Conservation (phyloP, 73 alveolate species). For the Blepharisma japonicum region DNA sequence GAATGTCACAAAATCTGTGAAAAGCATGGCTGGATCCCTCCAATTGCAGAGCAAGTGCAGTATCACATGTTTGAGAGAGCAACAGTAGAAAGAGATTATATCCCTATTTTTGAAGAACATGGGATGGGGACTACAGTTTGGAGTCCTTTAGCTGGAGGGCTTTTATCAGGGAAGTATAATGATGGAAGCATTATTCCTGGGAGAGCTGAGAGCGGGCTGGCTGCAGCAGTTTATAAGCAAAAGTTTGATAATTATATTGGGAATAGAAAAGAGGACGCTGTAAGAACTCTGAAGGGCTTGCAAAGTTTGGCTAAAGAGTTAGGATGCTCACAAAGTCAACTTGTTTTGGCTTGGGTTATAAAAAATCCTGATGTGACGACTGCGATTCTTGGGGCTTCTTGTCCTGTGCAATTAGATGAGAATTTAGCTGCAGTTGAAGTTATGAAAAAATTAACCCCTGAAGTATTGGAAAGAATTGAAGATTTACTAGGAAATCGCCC, state of each 20-base stretch:
- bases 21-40: slow-evolving; percentile 67
- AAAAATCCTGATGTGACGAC: slow-evolving; percentile 43
- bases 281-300: slow-evolving; percentile 33
- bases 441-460: slow-evolving; percentile 28
- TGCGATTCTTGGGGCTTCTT: slow-evolving; percentile 32
- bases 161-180: slow-evolving; percentile 93
- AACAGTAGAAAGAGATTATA: slow-evolving; percentile 83
- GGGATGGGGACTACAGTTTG: slow-evolving; percentile 89
- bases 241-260: neutral
- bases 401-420: slow-evolving; percentile 23
- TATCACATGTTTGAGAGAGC: slow-evolving; percentile 86
- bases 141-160: slow-evolving; percentile 89
- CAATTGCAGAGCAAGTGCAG: slow-evolving; percentile 90
- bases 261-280: slow-evolving; percentile 33
- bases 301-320: slow-evolving; percentile 34
- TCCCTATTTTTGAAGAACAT: slow-evolving; percentile 56
- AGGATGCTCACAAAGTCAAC: slow-evolving; percentile 37
- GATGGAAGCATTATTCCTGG: slow-evolving; percentile 78
- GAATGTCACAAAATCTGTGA: slow-evolving; percentile 77
- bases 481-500: slow-evolving; percentile 35
- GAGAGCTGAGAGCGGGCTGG: slow-evolving; percentile 42
- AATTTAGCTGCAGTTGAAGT: slow-evolving; percentile 36
- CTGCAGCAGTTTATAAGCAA: slow-evolving; percentile 29
- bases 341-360: slow-evolving; percentile 42
- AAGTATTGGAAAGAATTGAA: slow-evolving; percentile 27